Conservation (phyloP, 1,139 yeast species). For the Yamadazyma atmosphaerica region DNA sequence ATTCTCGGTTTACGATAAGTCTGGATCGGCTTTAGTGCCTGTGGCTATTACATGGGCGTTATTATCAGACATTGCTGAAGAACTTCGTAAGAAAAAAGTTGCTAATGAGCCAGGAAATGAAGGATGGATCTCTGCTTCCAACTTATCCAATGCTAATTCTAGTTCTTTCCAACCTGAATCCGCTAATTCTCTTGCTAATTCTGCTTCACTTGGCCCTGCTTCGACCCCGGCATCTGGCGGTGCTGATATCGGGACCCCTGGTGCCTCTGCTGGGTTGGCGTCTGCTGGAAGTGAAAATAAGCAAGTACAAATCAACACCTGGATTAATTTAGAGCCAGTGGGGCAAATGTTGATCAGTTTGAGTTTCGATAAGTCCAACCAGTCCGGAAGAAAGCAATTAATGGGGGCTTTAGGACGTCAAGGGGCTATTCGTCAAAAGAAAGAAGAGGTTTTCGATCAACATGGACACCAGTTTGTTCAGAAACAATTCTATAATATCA, state of each 20-base stretch:
- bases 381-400: slow-evolving; percentile 51
- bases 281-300: slow-evolving; percentile 2
- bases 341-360: slow-evolving; percentile 82
- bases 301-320: slow-evolving; percentile 55
- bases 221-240: too few relatives aligned
- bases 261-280: slow-evolving; percentile 2
- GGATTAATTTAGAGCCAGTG: slow-evolving; percentile 92
- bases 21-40: slow-evolving; percentile 67
- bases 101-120: slow-evolving; percentile 69
- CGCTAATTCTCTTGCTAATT: slow-evolving; percentile 2
- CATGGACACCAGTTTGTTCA: slow-evolving; percentile 97
- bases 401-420: slow-evolving; percentile 90
- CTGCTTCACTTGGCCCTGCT: too few relatives aligned
- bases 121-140: slow-evolving; percentile 89
- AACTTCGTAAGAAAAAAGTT: slow-evolving; percentile 85
- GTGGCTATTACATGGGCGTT: slow-evolving; percentile 95
- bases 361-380: slow-evolving; percentile 72
- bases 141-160: slow-evolving; percentile 30
- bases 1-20: slow-evolving; percentile 79
- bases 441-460: slow-evolving; percentile 92
- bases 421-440: slow-evolving; percentile 95
- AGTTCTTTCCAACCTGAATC: slow-evolving; percentile 4
- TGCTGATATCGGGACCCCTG: too few relatives aligned
- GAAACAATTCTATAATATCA: slow-evolving; percentile 90
- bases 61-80: slow-evolving; percentile 89